Base-by-base conservation (phyloP, 768 basidiomycete species). In the Infundibulicybe gibba region DNA sequence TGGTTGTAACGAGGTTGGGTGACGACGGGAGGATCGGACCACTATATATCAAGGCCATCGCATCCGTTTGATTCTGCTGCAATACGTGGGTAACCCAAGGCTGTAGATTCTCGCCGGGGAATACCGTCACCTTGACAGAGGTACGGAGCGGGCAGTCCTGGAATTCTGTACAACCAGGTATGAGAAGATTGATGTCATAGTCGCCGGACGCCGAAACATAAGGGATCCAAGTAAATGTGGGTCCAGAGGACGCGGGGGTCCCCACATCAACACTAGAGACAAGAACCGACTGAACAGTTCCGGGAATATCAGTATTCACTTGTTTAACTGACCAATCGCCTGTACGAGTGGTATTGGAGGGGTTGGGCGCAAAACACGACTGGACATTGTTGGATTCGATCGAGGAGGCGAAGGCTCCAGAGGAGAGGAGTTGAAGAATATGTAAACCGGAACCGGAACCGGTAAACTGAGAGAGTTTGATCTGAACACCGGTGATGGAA, bases 141-240 rank as follows among this genome's bases (percentile, higher is more conserved):
- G 94, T 97, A 13, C 97, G 83, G 19, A 71, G 64, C 13, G 65
- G 72, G 59, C 97, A 99, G 57, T 95, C 88, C 51, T 85, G 80
- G 57, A 93, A 79, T 47, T 81, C 67, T 3, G 71, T 68, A 66
- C 97, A 99, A 11, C 94, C 94, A 0, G 97, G 97, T 13, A 95
- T 76, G 38, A 90, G 74, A 35, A 98, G 60, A 64, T 85, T 88
- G 52, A 98, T 73, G 35, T 85, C 79, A 65, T 99, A 99, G 49
- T 80, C 69, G 30, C 94, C 97, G 2, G 88, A 77, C 9, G 90
- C 86, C 0, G 90, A 90, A n/a, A 98, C 85, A 57, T 91, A 93
- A 0, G 94, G 94, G 64, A 80, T 76, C 86, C 91, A 97, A 0
- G 89, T 94, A 61, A 95, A 80, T 32, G 77, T 83, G 12, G 97